Base-by-base conservation (phyloP, 495 filamentous ascomycete species). In the Alectoria sarmentosa region DNA sequence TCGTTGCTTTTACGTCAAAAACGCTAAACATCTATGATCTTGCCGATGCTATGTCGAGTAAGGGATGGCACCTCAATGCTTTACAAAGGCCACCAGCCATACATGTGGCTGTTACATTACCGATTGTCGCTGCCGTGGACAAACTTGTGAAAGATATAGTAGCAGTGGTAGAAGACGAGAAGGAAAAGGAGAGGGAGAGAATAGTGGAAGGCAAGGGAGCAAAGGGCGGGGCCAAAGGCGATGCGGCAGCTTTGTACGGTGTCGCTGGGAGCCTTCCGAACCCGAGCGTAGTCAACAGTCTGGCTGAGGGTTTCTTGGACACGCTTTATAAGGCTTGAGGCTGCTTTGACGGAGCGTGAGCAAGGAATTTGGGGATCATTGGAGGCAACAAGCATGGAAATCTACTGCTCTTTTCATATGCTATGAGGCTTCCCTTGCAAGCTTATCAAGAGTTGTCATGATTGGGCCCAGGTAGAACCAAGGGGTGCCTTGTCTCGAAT, bases 21-120 rank as follows among this genome's bases (percentile, higher is more conserved):
- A 80, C 81, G 52, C 80, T 98, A 36, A 86, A 94, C 73, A 85
- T 90, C 42, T 96, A 95, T 72, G 91, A 98, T 67, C 82, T 96
- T 62, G 91, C 91, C 32, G 91, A 96, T 77, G 87, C 81, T 63
- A 87, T 99, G 86, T 83, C 80, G 56, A 79, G 79, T 4, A 84
- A 85, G 68, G 94, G 94, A 30, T 99, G 94, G 94, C 94, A 98
- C 75, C 81, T 99, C 57, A 99, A 96, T 71, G 91, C 93, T 10
- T 80, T 98, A 60, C 94, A 99, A 72, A 85, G 84, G 59, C 94
- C 94, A 11, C 84, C 95, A 0, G 95, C 91, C n/a, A 90, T 99
- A 28, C 94, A 99, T 75, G 88, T 96, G 34, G 94, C 94, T n/a
- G 90, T 97, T 58, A 98, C 95, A 2, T 69, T 91, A 69, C 94